These are phyloP conservation scores for Xeromyces bisporus DNA, from an alignment of 495 filamentous ascomycete genomes.

Conservation along the genomic window DNA sequence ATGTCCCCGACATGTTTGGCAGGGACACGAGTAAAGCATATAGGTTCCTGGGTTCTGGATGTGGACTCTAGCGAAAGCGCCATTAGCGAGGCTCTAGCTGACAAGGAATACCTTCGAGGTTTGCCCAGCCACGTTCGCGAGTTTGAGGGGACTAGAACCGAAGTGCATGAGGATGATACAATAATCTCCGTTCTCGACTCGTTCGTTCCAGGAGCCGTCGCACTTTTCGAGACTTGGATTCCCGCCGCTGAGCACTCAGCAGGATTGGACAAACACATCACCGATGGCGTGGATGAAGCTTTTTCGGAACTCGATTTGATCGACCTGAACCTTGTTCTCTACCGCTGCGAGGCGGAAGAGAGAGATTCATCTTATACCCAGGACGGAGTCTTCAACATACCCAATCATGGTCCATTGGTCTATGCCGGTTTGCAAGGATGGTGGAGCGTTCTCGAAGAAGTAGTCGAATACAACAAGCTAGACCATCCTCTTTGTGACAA, in stretches of 20 bases:
- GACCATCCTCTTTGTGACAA: constrained; percentile 88
- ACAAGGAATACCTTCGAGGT: constrained; percentile 56
- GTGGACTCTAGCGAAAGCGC: constrained; percentile 55
- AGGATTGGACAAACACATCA: constrained; percentile 69
- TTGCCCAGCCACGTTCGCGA: constrained; percentile 65
- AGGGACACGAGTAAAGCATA: constrained; percentile 54
- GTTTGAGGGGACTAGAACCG: constrained; percentile 51
- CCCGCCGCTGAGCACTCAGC: constrained; percentile 62
- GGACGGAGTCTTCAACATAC: constrained; percentile 79
- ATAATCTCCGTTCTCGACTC: constrained; percentile 61
- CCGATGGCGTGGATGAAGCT: constrained; percentile 61
- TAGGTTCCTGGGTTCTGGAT: constrained; percentile 80
- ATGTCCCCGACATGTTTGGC: constrained; percentile 60
- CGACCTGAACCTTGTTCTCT: constrained; percentile 85
- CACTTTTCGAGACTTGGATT: constrained; percentile 90
- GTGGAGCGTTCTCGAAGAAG: constrained; percentile 82
- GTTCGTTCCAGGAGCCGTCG: constrained; percentile 85
- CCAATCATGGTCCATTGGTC: constrained; percentile 64
- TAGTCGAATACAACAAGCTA: constrained; percentile 79
- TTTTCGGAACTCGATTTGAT: constrained; percentile 55
- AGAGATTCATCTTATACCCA: constrained; percentile 57
- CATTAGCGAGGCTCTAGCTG: constrained; percentile 42
- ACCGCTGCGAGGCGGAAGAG: constrained; percentile 87
- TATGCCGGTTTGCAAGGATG: constrained; percentile 97
- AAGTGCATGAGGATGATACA: constrained; percentile 51